Evolutionary conservation across 192 early-diverging fungal species (phyloP).

Genomic region (Umbelopsis ramanniana): DNA sequence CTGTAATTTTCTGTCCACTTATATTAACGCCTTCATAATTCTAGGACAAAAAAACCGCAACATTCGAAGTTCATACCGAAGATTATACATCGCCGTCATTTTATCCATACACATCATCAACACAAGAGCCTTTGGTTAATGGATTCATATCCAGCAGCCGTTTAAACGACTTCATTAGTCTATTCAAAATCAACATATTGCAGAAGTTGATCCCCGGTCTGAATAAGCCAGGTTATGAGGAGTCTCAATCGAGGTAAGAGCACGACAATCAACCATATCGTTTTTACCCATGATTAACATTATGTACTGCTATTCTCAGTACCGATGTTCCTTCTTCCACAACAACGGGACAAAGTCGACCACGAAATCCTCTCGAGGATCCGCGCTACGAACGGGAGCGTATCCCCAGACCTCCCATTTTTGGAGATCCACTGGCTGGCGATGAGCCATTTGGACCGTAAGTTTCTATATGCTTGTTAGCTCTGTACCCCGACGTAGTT

Average conservation of each 20-base stretch:
- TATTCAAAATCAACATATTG: conserved; percentile 67
- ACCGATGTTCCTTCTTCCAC: not conserved
- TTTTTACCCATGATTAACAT: not conserved
- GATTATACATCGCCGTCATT: conserved; percentile 58
- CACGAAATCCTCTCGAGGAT: not conserved
- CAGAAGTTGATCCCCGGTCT: conserved; percentile 70
- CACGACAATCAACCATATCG: not conserved
- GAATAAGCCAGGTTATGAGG: conserved; percentile 75
- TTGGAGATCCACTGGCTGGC: conserved; percentile 50
- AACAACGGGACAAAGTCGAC: not conserved
- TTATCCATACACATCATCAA: conserved; percentile 44
- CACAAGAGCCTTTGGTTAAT: conserved; percentile 50
- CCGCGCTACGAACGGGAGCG: not conserved
- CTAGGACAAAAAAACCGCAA: conserved; percentile 56
- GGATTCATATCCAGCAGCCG: conserved; percentile 62
- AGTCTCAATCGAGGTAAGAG: conserved; percentile 31
- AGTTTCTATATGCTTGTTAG: not conserved
- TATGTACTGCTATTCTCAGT: not conserved
- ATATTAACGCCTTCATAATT: not conserved
- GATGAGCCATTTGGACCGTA: conserved; percentile 44
- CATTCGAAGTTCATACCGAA: conserved; percentile 49
- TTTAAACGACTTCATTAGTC: conserved; percentile 62
- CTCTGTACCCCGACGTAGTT: not conserved
- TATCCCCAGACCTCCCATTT: conserved; percentile 47
- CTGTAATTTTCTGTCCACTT: not conserved